Evolutionary conservation across 352 stramenopile species (phyloP).

Genomic region (Phytophthora niederhauseri): DNA sequence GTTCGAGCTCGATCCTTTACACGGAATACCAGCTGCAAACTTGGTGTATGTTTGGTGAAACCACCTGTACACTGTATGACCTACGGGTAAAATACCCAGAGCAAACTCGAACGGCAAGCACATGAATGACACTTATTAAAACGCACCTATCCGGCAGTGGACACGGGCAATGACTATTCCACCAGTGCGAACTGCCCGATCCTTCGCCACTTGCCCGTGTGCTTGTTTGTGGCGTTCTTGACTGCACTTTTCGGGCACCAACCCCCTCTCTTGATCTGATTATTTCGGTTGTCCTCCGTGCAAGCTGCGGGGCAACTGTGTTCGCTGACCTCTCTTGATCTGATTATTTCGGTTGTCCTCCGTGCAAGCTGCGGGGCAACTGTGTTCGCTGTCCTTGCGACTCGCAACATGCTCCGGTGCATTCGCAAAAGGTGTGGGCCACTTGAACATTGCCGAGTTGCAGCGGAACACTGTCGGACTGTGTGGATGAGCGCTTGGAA

Average conservation of each 20-base stretch:
- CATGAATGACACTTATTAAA: not conserved
- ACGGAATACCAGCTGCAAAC: not conserved
- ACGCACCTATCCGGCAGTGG: not conserved
- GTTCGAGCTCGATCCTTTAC: not conserved
- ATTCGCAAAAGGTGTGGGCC: not conserved
- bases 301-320: not conserved
- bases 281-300: not conserved
- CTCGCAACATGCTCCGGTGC: not conserved
- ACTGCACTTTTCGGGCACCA: not conserved
- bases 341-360: not conserved
- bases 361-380: constrained; percentile 2
- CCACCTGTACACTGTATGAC: not conserved
- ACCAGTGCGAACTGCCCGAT: not conserved
- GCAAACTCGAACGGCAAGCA: not conserved
- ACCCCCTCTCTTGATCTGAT: constrained; percentile 2
- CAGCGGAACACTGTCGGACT: not conserved
- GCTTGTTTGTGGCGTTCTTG: not conserved
- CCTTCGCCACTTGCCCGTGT: not conserved
- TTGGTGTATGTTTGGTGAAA: not conserved
- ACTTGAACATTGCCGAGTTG: not conserved
- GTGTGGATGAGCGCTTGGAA: not conserved
- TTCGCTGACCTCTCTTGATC: not conserved
- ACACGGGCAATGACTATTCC: not conserved
- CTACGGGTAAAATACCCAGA: not conserved
- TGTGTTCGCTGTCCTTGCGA: not conserved